These are phyloP conservation scores for Ceratobasidium sp. DNA, from an alignment of 1,284 basidiomycete species.

Conservation along the genomic window DNA sequence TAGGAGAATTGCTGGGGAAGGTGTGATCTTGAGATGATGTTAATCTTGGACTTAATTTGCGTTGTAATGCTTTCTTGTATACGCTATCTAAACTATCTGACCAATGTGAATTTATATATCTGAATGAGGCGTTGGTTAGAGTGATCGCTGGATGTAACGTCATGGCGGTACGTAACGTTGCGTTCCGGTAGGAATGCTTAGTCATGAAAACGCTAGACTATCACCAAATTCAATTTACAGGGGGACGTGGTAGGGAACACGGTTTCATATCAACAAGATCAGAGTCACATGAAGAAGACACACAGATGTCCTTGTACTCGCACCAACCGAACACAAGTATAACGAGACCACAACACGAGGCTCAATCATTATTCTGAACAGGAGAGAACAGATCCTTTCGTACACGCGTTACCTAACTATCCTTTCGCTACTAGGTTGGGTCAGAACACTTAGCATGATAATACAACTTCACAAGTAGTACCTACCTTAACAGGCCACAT, in stretches of 20 bases:
- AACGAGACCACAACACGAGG: background rate
- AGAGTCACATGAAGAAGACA: background rate
- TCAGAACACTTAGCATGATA: background rate
- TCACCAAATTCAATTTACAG: no score
- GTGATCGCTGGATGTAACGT: background rate
- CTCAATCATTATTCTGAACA: background rate
- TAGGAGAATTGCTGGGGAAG: background rate
- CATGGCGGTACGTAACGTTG: background rate
- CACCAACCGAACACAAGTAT: conserved; percentile 8
- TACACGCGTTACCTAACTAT: no score
- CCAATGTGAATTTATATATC: background rate
- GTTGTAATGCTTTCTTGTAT: background rate
- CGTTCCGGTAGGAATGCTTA: background rate
- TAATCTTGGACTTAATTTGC: background rate
- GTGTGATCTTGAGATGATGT: background rate
- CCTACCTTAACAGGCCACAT: background rate
- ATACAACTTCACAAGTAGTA: background rate
- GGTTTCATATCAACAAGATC: background rate
- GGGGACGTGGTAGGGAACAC: background rate
- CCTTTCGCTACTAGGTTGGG: no score
- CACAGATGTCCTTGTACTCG: conserved; percentile 1
- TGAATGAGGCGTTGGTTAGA: no score
- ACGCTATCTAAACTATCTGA: background rate
- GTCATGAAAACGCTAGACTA: background rate
- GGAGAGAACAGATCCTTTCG: no score